Evolutionary conservation across 2,329 filamentous ascomycete genomes (phyloP), one percentile per base, ranked within the genome.

Genomic region (Daldinia sp.): DNA sequence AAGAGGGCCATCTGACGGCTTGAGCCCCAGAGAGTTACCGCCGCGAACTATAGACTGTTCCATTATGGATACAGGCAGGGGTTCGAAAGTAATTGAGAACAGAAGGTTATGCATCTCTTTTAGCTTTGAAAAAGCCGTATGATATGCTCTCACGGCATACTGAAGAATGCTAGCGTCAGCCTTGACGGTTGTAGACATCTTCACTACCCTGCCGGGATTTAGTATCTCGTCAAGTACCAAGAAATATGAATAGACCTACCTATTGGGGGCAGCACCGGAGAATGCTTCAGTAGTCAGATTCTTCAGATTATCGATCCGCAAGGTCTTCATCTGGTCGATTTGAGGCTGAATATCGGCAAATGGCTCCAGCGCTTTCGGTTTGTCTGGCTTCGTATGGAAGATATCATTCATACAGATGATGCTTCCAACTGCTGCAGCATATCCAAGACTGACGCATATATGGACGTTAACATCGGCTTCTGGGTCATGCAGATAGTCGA

Each of bases 371-470:
- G 12, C 48, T 6, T 59, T 37, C 3, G 70, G 70, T 10, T 61
- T 51, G 15, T 59, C 46, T 15, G 33, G n/a, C 51, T 69, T 68
- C 18, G 70, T 70, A 26, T 68, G 67, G 3, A 41, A 60, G 2
- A 70, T 37, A 4, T 51, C 26, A 18, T 61, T 68, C 37, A 58
- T 74, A 23, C 37, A 33, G 6, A 76, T 67, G 23, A 78, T 72
- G 30, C 80, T 81, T 6, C 54, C 26, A 48, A 63, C 18, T 18
- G 59, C 56, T 9, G 62, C 63, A 15, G 65, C 53, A 35, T 69
- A 72, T 46, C 65, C 68, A 5, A 70, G 33, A 41, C 70, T 72
- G 37, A 72, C 10, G 30, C 56, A 61, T 15, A 72, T 63, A 57
- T 70, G 70, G 23, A 67, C 39, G 2, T 67, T 57, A 1, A 6